A percentile compares a stretch with the other conserved stretches of the same genome.
Conservation (phyloP, 129 eudicot genomes). For the Heracleum sosnowskyi region DNA sequence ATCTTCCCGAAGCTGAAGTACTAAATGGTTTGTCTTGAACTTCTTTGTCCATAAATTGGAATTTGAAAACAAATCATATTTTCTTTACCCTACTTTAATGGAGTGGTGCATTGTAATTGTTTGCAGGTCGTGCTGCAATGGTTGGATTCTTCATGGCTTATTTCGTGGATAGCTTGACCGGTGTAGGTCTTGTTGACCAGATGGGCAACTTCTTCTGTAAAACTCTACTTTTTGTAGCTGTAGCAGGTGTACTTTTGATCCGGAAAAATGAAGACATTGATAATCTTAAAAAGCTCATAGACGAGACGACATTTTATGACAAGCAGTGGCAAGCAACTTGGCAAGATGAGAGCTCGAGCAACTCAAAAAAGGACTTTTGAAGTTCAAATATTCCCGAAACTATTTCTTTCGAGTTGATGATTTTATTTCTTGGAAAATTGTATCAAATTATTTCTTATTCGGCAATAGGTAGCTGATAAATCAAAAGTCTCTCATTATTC, state of each 20-base stretch:
- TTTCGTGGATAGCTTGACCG: conserved; percentile 93
- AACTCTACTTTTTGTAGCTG: conserved; percentile 85
- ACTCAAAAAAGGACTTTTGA: conserved; percentile 33
- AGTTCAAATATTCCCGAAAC: background rate
- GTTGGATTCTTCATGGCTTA: conserved; percentile 99
- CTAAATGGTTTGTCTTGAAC: conserved; percentile 63
- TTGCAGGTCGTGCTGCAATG: conserved; percentile 98
- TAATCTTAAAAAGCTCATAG: conserved; percentile 65
- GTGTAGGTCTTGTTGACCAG: conserved; percentile 96
- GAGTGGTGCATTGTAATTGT: background rate
- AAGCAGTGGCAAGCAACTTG: conserved; percentile 99
- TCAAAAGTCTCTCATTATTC: background rate
- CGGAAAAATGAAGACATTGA: conserved; percentile 92
- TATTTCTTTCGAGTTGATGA: background rate
- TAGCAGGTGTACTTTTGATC: conserved; percentile 69
- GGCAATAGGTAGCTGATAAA: background rate
- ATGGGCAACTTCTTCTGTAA: conserved; percentile 99
- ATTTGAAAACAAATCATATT: background rate
- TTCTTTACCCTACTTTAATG: background rate
- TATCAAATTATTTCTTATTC: background rate
- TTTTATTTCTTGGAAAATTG: background rate
- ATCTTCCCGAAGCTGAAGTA: conserved; percentile 96
- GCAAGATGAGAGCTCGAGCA: conserved; percentile 58
- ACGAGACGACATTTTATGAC: conserved; percentile 92
- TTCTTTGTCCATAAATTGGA: conserved; percentile 8